phyloP scores from a whole-genome alignment of 2,329 filamentous ascomycete genomes.

The Hymenoscyphus occultus region DNA sequence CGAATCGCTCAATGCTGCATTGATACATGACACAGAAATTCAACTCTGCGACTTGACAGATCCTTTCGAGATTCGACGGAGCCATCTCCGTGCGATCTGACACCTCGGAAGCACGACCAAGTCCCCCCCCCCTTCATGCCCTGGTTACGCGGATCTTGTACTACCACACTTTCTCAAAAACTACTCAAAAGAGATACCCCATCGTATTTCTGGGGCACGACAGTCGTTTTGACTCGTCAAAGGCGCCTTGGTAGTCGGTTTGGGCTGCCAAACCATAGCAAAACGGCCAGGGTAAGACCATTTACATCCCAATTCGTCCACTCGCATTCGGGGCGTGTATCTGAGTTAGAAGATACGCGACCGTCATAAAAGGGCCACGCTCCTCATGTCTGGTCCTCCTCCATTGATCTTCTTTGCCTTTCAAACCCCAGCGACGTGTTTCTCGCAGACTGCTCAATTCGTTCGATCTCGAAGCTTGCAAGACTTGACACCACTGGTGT shows the following conservation, averaged over 20 bases:
- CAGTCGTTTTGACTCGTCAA: not conserved
- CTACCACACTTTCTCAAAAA: not conserved
- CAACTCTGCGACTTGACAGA: not conserved
- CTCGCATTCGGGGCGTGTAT: constrained; percentile 1
- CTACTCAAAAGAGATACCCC: not conserved
- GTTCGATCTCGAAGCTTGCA: not conserved
- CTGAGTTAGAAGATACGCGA: not conserved
- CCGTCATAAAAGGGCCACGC: constrained; percentile 1
- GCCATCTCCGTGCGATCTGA: constrained; percentile 4
- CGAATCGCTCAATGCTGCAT: not conserved
- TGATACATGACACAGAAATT: not conserved
- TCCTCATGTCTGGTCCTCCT: not conserved
- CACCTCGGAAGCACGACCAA: constrained; percentile 3
- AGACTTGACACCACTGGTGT: constrained; percentile 1
- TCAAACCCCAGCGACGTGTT: not conserved
- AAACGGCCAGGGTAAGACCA: constrained; percentile 1
- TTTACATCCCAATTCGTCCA: not conserved
- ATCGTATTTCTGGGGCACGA: not conserved
- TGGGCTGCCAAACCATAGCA: not conserved
- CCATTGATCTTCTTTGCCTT: not conserved
- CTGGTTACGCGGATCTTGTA: not conserved
- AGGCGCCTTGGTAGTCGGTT: not conserved
- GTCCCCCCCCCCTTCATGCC: not conserved
- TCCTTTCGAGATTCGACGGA: not conserved
- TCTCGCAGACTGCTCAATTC: not conserved